Evolutionary conservation across 495 filamentous ascomycete species (phyloP).

Genomic region (Viridothelium virens): DNA sequence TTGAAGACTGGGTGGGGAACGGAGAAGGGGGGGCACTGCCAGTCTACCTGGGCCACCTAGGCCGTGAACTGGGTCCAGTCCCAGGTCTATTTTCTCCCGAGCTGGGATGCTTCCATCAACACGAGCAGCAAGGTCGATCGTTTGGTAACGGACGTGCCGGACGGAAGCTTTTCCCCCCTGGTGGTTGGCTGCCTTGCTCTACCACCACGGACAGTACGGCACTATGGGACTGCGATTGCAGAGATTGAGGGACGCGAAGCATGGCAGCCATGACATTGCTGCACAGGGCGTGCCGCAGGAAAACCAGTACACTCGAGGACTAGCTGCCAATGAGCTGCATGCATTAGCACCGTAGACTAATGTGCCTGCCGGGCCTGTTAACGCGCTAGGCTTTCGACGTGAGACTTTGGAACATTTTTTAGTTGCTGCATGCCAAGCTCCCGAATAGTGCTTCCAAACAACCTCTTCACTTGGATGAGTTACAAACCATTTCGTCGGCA

Average conservation of each 20-base stretch:
- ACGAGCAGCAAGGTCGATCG: background rate
- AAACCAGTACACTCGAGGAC: background rate
- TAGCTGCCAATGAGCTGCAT: background rate
- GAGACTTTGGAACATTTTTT: background rate
- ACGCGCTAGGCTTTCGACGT: background rate
- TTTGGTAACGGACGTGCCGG: constrained; percentile 6
- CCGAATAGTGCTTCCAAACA: background rate
- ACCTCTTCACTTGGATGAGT: background rate
- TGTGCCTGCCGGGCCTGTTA: background rate
- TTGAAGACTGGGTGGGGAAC: background rate
- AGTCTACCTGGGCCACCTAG: background rate
- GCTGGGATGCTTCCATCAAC: constrained; percentile 1
- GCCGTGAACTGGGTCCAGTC: background rate
- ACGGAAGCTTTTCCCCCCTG: background rate
- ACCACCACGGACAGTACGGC: background rate
- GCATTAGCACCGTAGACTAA: background rate
- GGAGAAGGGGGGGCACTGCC: constrained; percentile 1
- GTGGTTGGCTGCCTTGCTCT: constrained; percentile 6
- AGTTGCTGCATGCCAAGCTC: background rate
- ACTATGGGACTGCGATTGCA: background rate
- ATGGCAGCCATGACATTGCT: background rate
- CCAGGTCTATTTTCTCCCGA: background rate
- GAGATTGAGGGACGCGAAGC: background rate
- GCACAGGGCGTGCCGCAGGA: background rate
- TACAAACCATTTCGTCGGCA: background rate